Evolutionary conservation across 176 grass and related monocot species (phyloP).

Genomic region (Areca catechu): DNA sequence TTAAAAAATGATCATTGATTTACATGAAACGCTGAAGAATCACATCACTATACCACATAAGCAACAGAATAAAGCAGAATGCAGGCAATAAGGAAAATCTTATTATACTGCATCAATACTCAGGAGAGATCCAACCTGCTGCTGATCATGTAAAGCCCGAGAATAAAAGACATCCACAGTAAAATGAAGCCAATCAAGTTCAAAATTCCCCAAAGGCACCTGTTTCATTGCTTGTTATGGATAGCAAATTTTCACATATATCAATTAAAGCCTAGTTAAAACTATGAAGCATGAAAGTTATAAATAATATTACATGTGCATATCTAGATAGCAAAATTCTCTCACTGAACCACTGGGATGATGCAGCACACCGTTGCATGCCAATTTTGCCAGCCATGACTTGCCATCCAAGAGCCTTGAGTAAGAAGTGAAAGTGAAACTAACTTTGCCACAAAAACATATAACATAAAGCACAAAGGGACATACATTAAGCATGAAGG

Average conservation of each 20-base stretch:
- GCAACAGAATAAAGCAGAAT: too few species aligned
- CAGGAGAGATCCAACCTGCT: slow-evolving; percentile 57
- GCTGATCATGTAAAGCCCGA: slow-evolving; percentile 86
- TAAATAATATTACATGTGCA: slow-evolving; percentile 68
- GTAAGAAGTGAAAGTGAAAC: not conserved
- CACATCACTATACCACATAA: too few species aligned
- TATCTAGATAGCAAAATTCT: slow-evolving; percentile 95
- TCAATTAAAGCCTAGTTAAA: slow-evolving; percentile 5
- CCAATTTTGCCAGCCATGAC: slow-evolving; percentile 83
- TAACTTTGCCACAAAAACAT: not conserved
- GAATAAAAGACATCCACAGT: slow-evolving; percentile 91
- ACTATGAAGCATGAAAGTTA: not conserved
- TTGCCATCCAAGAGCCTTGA: slow-evolving; percentile 96
- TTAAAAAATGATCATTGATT: too few species aligned
- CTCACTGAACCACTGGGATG: slow-evolving; percentile 87
- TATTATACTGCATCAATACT: not conserved
- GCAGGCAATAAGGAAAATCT: slow-evolving; percentile 1
- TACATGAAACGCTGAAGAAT: too few species aligned
- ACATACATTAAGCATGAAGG: slow-evolving; percentile 3
- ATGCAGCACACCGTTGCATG: slow-evolving; percentile 93
- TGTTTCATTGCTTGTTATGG: slow-evolving; percentile 42
- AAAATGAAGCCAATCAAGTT: slow-evolving; percentile 92
- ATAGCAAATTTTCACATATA: slow-evolving; percentile 16
- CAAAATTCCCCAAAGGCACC: slow-evolving; percentile 94
- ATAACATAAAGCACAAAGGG: too few species aligned